Conservation (phyloP, 2,329 filamentous ascomycete species). For the Clarireedia monteithiana region DNA sequence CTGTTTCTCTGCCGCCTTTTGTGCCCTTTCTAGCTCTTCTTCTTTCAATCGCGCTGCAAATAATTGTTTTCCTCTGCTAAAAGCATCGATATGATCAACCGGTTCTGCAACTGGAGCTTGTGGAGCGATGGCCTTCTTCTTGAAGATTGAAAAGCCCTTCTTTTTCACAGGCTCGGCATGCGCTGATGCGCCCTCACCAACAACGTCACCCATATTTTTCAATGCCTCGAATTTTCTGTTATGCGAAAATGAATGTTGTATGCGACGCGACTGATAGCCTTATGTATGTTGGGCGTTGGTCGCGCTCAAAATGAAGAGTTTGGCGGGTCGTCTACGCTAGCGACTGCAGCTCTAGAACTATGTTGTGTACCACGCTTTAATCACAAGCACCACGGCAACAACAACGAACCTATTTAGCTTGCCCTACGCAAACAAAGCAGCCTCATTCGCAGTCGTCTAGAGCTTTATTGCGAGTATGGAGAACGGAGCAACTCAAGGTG, state of each 20-base stretch:
- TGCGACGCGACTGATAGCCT: background rate
- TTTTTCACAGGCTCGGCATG: slow-evolving; percentile 12
- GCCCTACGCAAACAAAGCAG: background rate
- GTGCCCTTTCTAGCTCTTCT: slow-evolving; percentile 31
- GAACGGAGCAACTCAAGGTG: slow-evolving; percentile 55
- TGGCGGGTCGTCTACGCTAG: background rate
- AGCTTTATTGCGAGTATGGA: slow-evolving; percentile 49
- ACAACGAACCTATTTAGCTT: background rate
- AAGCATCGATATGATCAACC: slow-evolving; percentile 35
- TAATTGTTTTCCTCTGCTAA: slow-evolving; percentile 39
- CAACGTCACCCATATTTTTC: slow-evolving; percentile 5
- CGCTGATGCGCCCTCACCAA: background rate
- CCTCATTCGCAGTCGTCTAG: background rate
- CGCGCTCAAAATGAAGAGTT: background rate
- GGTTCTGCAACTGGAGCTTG: slow-evolving; percentile 28
- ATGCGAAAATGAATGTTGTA: background rate
- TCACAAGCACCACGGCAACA: background rate
- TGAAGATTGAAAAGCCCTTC: slow-evolving; percentile 41
- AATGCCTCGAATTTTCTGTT: background rate
- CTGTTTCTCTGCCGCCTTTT: slow-evolving; percentile 17
- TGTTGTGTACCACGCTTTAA: too few relatives aligned
- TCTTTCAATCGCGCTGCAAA: slow-evolving; percentile 38
- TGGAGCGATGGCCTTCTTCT: slow-evolving; percentile 41
- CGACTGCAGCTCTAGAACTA: background rate
- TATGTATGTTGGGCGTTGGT: background rate